phyloP scores from a whole-genome alignment of 495 filamentous ascomycete species.

The Penicillium manginii region DNA sequence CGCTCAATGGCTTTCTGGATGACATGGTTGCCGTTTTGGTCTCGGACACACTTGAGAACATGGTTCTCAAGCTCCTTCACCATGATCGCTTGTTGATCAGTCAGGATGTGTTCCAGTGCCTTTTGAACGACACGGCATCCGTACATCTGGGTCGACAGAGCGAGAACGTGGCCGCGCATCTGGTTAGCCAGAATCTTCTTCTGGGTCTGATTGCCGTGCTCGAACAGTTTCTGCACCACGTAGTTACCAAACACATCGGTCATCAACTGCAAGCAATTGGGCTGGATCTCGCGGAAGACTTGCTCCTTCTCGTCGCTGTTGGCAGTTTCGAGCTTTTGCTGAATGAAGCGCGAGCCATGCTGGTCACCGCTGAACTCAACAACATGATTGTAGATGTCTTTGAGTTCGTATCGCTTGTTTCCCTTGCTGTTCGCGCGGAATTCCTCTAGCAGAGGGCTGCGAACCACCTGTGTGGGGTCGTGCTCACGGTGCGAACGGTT shows the following conservation, averaged over 20 bases:
- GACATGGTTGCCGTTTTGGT: constrained; percentile 96
- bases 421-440: constrained; percentile 77
- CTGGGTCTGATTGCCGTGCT: constrained; percentile 92
- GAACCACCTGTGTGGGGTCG: constrained; percentile 63
- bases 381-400: constrained; percentile 87
- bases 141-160: constrained; percentile 87
- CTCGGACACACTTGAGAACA: constrained; percentile 79
- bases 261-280: constrained; percentile 86
- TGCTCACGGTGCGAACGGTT: constrained; percentile 63
- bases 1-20: constrained; percentile 94
- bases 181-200: constrained; percentile 83
- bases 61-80: constrained; percentile 82
- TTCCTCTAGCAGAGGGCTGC: constrained; percentile 77
- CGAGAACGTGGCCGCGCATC: constrained; percentile 83
- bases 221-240: constrained; percentile 97
- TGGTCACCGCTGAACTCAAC: constrained; percentile 97
- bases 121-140: constrained; percentile 97
- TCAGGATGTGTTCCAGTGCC: constrained; percentile 90
- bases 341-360: constrained; percentile 93
- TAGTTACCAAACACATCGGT: constrained; percentile 98
- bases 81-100: constrained; percentile 84
- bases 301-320: constrained; percentile 98
- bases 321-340: constrained; percentile 90
- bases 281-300: constrained; percentile 83
- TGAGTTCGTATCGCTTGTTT: constrained; percentile 81